Evolutionary conservation across 495 filamentous ascomycete species (phyloP).

Genomic region (Terfezia claveryi): DNA sequence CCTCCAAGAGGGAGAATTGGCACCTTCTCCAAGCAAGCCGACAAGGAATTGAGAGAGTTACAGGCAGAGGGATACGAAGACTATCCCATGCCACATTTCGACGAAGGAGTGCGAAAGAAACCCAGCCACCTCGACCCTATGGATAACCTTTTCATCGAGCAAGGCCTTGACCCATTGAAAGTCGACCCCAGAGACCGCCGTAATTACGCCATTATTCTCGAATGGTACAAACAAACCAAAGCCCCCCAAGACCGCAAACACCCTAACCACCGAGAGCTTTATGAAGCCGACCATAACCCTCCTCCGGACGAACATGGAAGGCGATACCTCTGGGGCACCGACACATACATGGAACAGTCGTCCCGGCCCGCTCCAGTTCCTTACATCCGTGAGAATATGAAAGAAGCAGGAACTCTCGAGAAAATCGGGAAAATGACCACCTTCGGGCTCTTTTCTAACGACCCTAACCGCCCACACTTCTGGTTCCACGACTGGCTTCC

Average conservation of each 20-base stretch:
- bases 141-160: background rate
- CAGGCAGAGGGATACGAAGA: background rate
- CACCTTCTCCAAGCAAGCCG: background rate
- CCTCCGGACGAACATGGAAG: no score
- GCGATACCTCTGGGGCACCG: no score
- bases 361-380: background rate
- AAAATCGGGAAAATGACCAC: background rate
- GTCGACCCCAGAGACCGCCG: background rate
- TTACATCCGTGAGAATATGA: background rate
- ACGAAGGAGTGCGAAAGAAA: background rate
- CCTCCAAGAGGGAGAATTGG: background rate
- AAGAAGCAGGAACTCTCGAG: background rate
- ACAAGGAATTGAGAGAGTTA: background rate
- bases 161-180: background rate
- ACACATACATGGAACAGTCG: no score
- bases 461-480: background rate
- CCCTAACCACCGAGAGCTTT: background rate
- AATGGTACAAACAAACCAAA: background rate
- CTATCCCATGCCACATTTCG: background rate
- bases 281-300: background rate
- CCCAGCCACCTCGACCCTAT: background rate
- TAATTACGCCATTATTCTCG: background rate
- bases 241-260: background rate
- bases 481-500: background rate
- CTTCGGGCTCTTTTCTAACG: background rate